Percentiles rank a stretch among this genome's conserved stretches.
Evolutionary conservation across 75 land plant species (phyloP).

Genomic region (Sequoia sempervirens): DNA sequence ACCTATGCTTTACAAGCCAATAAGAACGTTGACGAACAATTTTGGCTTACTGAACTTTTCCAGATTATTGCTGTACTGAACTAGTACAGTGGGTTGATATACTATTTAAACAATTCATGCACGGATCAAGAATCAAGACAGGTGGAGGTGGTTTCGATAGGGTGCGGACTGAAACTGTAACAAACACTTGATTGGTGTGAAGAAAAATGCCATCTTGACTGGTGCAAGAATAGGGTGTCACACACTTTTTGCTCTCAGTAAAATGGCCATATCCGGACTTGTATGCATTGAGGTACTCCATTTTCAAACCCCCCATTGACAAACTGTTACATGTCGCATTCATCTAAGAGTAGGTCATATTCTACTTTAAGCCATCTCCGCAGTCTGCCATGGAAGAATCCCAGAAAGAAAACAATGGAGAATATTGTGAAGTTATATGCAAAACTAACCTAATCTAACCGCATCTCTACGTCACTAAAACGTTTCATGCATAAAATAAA

Average conservation of each 20-base stretch:
- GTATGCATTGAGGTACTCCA: background rate
- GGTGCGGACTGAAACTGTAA: background rate
- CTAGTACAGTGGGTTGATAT: background rate
- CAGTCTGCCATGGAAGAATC: conserved; percentile 9
- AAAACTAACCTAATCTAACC: background rate
- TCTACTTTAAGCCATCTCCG: background rate
- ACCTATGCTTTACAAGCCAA: background rate
- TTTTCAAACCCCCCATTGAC: conserved; percentile 6
- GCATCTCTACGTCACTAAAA: background rate
- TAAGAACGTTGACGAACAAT: background rate
- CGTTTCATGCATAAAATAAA: background rate
- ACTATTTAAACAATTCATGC: background rate
- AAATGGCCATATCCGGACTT: background rate
- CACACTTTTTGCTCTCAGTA: background rate
- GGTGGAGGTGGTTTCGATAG: background rate
- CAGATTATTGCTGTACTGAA: background rate
- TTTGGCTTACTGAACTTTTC: no score
- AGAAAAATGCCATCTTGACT: conserved; percentile 8
- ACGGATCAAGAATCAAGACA: conserved; percentile 1
- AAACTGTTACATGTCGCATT: conserved; percentile 14
- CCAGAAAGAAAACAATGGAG: background rate
- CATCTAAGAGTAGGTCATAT: background rate
- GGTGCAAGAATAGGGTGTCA: conserved; percentile 8
- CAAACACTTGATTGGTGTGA: conserved; percentile 1
- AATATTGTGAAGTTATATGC: background rate